Base-by-base conservation (phyloP, 192 early-diverging fungal species). In the Umbelopsis vinacea region DNA sequence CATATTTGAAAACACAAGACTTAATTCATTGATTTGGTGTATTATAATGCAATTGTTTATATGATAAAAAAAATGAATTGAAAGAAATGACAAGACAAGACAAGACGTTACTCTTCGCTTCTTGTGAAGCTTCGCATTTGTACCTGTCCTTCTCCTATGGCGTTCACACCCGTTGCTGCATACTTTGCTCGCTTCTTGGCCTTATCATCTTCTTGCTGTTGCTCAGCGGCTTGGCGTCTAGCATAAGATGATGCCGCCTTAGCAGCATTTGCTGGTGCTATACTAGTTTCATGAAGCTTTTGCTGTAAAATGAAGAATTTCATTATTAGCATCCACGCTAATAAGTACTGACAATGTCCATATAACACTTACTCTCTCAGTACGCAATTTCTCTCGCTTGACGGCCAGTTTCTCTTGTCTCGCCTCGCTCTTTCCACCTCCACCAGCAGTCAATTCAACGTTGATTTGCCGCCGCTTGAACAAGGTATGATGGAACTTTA, bases 381-480 rank as follows among this genome's bases (percentile, higher is more conserved):
- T 77, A 69, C 83, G 70, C 50, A 88, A 71, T 21, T 80, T 79
- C 48, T 84, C 79, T 45, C 84, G 85, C 72, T 85, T 87, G 1
- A 69, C 74, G 22, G 82, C 74, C 57, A 87, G 69, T 69, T 86
- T 88, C 29, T 87, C 50, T 67, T 76, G 80, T 46, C 82, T 74
- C 38, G 70, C 52, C 57, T 82, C 79, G 63, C 75, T 83, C 76
- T 84, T 90, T 52, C 91, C 91, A 54, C 91, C 91, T 38, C 90
- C 90, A 47, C 91, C 91, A 35, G 85, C 91, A 37, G 91, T 92
- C 66, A 92, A 70, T 74, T 92, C 91, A 40, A 92, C 89, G 72
- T 90, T 92, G 66, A 92, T 89, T 45, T 88, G 87, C 73, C 88
- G 80, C 53, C 83, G 76, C n/a, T 86, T 88, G 68, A 92, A 80